phyloP scores from a whole-genome alignment of 148 eudicot species.

The Cornus kousa region DNA sequence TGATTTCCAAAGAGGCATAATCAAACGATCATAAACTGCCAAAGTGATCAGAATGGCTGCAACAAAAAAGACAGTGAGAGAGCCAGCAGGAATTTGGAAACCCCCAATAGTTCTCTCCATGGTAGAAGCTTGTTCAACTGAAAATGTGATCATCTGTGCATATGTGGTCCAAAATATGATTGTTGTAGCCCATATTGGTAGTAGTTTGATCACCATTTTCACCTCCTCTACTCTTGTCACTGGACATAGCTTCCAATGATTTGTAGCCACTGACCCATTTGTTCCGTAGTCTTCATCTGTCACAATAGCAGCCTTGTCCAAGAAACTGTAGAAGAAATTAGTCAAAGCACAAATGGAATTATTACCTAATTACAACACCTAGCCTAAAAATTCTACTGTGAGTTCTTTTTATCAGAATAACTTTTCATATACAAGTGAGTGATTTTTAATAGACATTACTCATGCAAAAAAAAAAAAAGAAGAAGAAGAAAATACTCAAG shows the following conservation, averaged over 20 bases:
- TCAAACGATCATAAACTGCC: slow-evolving; percentile 57
- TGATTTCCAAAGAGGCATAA: slow-evolving; percentile 61
- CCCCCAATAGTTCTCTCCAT: slow-evolving; percentile 61
- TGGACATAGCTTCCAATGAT: slow-evolving; percentile 79
- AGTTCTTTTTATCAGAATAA: too few species aligned
- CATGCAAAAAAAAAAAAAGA: too few species aligned
- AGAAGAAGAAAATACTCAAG: too few species aligned
- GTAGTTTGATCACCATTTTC: slow-evolving; percentile 66
- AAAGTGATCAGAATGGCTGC: slow-evolving; percentile 60
- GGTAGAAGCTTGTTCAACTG: slow-evolving; percentile 76
- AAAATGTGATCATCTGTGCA: slow-evolving; percentile 87
- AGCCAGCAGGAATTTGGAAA: slow-evolving; percentile 74
- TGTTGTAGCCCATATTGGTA: slow-evolving; percentile 89
- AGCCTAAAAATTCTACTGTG: too few species aligned
- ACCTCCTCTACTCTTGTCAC: slow-evolving; percentile 82
- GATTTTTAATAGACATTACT: too few species aligned
- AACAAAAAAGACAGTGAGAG: slow-evolving; percentile 74
- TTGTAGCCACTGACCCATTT: slow-evolving; percentile 15
- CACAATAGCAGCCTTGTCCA: slow-evolving; percentile 92
- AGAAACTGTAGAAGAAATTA: slow-evolving; percentile 37
- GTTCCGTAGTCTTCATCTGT: slow-evolving; percentile 49
- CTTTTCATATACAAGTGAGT: too few species aligned
- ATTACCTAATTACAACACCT: too few species aligned
- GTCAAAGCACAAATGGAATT: too few species aligned
- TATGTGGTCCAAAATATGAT: slow-evolving; percentile 80